phyloP scores from a whole-genome alignment of 2,329 filamentous ascomycete species.

The Sporothrix pseudoabietina region DNA sequence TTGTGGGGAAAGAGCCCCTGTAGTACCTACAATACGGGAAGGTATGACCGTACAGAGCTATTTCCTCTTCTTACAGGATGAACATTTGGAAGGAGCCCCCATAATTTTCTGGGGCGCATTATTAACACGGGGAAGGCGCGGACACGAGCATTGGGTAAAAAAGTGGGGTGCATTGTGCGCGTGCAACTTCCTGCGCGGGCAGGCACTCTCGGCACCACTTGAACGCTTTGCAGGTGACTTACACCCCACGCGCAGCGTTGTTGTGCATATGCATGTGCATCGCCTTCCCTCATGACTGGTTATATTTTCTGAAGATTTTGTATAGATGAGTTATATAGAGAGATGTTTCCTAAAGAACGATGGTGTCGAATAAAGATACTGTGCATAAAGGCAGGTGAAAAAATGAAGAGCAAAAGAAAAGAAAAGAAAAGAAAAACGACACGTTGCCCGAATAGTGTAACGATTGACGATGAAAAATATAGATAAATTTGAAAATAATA shows the following conservation, averaged over 20 bases:
- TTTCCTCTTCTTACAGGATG: neutral
- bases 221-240: neutral
- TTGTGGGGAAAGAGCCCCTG: neutral
- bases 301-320: neutral
- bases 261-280: slow-evolving; percentile 8
- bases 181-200: slow-evolving; percentile 1
- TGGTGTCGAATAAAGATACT: neutral
- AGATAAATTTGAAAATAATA: neutral
- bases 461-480: neutral
- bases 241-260: neutral
- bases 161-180: slow-evolving; percentile 13
- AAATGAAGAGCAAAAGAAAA: too few relatives aligned
- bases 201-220: neutral
- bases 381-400: neutral
- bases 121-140: slow-evolving; percentile 21
- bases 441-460: neutral
- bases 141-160: slow-evolving; percentile 10
- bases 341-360: neutral
- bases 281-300: slow-evolving; percentile 4
- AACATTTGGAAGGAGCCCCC: neutral
- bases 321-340: neutral
- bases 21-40: neutral
- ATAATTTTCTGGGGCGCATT: neutral
- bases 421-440: too few relatives aligned
- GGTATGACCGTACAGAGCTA: neutral